Evolutionary conservation across 768 basidiomycete species (phyloP).

Genomic region (Termitomyces heimii): DNA sequence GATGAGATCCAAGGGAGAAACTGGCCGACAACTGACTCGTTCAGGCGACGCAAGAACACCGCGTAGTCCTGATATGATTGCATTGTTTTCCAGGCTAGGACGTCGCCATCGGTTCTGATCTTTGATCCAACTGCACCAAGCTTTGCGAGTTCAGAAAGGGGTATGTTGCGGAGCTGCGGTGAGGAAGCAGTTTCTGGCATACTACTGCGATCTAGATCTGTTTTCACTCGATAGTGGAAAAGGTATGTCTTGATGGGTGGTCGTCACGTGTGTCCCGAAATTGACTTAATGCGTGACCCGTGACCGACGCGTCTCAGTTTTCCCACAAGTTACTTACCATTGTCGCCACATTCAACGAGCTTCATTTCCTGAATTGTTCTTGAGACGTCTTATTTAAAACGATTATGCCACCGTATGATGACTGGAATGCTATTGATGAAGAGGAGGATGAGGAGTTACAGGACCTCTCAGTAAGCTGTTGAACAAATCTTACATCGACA

Average conservation of each 20-base stretch:
- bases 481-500: background rate
- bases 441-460: constrained; percentile 83
- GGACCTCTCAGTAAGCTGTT: constrained; percentile 48
- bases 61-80: constrained; percentile 69
- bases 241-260: background rate
- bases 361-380: background rate
- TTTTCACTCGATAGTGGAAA: background rate
- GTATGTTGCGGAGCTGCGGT: constrained; percentile 24
- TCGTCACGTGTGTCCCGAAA: background rate
- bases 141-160: constrained; percentile 10
- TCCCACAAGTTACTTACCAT: background rate
- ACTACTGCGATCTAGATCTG: background rate
- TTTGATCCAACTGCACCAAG: constrained; percentile 35
- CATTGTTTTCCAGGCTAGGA: constrained; percentile 65
- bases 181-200: constrained; percentile 5
- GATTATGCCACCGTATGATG: constrained; percentile 60
- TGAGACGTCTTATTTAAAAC: background rate
- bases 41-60: constrained; percentile 70
- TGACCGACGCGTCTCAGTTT: constrained; percentile 12
- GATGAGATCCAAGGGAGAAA: constrained; percentile 37
- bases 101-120: constrained; percentile 70
- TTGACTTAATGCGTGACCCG: constrained; percentile 9
- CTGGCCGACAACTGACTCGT: constrained; percentile 69
- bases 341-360: background rate
- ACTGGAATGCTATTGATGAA: constrained; percentile 75